A percentile compares a stretch with the other conserved stretches of the same genome.
Evolutionary conservation across 768 basidiomycete genomes (phyloP).

Genomic region (Collybiopsis confluens): DNA sequence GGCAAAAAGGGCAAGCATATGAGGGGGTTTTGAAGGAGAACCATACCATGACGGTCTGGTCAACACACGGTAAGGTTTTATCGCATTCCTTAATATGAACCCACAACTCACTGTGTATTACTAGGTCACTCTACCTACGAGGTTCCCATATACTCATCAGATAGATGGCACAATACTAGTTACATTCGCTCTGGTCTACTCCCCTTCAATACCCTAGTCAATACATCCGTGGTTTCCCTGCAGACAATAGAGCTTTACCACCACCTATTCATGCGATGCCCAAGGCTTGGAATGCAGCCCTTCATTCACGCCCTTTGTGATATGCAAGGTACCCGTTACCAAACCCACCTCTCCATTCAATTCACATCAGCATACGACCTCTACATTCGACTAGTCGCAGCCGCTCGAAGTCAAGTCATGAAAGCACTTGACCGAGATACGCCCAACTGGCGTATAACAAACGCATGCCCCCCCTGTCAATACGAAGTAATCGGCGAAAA

Average conservation of each 20-base stretch:
- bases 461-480: constrained; percentile 22
- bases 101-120: too few relatives aligned
- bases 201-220: constrained; percentile 18
- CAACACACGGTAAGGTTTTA: too few relatives aligned
- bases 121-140: too few relatives aligned
- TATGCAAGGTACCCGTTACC: constrained; percentile 12
- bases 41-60: too few relatives aligned
- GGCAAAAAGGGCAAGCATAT: too few relatives aligned
- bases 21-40: too few relatives aligned
- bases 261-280: constrained; percentile 6
- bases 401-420: constrained; percentile 11
- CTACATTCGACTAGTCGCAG: constrained; percentile 18
- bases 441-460: constrained; percentile 18
- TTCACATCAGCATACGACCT: constrained; percentile 21
- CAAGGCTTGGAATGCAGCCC: constrained; percentile 15
- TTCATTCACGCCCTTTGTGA: constrained; percentile 17
- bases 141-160: too few relatives aligned
- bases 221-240: constrained; percentile 14
- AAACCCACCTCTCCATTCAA: constrained; percentile 12
- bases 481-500: constrained; percentile 19
- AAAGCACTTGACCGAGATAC: constrained; percentile 12
- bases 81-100: too few relatives aligned
- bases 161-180: constrained; percentile 10
- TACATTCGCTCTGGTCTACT: constrained; percentile 21
- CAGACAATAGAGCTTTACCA: constrained; percentile 14